These are phyloP conservation scores for Angomonas desouzai DNA, from an alignment of 208 protist species.

Conservation along the genomic window DNA sequence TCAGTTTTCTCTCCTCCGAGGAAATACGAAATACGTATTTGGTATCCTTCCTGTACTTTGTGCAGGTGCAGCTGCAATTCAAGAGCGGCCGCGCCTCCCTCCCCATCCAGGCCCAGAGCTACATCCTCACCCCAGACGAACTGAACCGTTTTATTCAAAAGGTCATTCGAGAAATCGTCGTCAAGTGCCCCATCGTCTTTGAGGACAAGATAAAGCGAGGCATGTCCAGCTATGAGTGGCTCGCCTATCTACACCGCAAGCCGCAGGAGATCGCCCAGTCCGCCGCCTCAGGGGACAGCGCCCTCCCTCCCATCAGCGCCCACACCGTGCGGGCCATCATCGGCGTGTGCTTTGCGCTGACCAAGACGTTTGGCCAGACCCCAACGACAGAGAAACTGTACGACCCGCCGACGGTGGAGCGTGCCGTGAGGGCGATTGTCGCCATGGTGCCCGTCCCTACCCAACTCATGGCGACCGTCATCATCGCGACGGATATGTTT, in stretches of 20 bases:
- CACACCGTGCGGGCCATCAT: slow-evolving; percentile 65
- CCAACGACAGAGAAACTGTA: slow-evolving; percentile 44
- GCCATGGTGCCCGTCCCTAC: slow-evolving; percentile 44
- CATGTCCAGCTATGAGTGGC: slow-evolving; percentile 52
- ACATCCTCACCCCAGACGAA: slow-evolving; percentile 39
- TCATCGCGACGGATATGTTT: slow-evolving; percentile 34
- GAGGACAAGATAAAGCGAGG: slow-evolving; percentile 38
- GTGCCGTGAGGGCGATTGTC: slow-evolving; percentile 46
- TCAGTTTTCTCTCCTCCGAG: slow-evolving; percentile 48
- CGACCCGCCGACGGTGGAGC: slow-evolving; percentile 51
- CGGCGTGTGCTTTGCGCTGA: slow-evolving; percentile 49
- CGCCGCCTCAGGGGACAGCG: background rate
- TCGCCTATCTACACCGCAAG: slow-evolving; percentile 59
- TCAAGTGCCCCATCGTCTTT: slow-evolving; percentile 39
- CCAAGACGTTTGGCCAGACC: slow-evolving; percentile 46
- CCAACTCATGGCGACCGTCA: slow-evolving; percentile 77
- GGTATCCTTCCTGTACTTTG: slow-evolving; percentile 59
- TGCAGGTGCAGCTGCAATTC: slow-evolving; percentile 67
- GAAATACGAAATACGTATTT: slow-evolving; percentile 57
- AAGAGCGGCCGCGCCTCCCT: slow-evolving; percentile 23
- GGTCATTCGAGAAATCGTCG: slow-evolving; percentile 57
- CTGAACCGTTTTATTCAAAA: slow-evolving; percentile 35
- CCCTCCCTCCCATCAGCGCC: slow-evolving; percentile 40
- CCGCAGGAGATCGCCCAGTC: slow-evolving; percentile 32
- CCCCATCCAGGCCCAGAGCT: slow-evolving; percentile 25